Base-by-base conservation (phyloP, 208 protist species). In the Leishmania martiniquensis region DNA sequence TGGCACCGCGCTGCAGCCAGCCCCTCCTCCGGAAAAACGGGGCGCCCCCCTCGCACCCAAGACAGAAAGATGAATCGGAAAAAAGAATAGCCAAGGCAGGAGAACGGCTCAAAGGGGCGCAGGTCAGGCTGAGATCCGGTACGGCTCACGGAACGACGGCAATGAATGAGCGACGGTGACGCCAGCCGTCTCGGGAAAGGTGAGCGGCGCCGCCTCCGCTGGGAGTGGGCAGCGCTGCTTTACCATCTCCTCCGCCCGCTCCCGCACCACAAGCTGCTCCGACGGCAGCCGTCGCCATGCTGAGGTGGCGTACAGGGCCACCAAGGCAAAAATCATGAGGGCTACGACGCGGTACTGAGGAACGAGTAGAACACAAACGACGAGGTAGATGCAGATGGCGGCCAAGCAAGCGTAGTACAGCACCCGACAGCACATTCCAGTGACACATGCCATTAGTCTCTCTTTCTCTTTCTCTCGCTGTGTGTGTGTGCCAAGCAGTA, bases 241-340 rank as follows among this genome's bases (percentile, higher is more conserved):
- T 5, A 68, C 79, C n/a, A 83, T 70, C 39, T 15, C 51, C 74
- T 83, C 79, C 6, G 79, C 79, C 25, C 25, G 54, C n/a, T 62
- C 39, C 10, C 59, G 74, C 57, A 83, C 74, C 1, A 65, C 59
- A 12, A 44, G 34, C 47, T 45, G 74, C 79, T 83, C 79, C n/a
- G 79, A 83, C 20, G 79, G 79, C 75, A 83, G 51, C 34, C 75
- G 42, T 6, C 79, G 73, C 79, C 79, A 83, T 65, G 79, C 79
- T 0, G 79, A 83, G 6, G 69, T 72, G 9, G 67, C 69, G 51
- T 72, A 83, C 20, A 76, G 51, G 0, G n/a, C 68, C 37, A 72
- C 39, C n/a, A 83, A 25, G 3, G 17, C 69, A 15, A 83, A 42
- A 6, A 78, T 60, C 59, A 83, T 75, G 2, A 83, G 29, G 5